Percentiles rank a stretch among this genome's conserved stretches.
phyloP scores from a whole-genome alignment of 257 asterid species.

The Orobanche coerulescens region DNA sequence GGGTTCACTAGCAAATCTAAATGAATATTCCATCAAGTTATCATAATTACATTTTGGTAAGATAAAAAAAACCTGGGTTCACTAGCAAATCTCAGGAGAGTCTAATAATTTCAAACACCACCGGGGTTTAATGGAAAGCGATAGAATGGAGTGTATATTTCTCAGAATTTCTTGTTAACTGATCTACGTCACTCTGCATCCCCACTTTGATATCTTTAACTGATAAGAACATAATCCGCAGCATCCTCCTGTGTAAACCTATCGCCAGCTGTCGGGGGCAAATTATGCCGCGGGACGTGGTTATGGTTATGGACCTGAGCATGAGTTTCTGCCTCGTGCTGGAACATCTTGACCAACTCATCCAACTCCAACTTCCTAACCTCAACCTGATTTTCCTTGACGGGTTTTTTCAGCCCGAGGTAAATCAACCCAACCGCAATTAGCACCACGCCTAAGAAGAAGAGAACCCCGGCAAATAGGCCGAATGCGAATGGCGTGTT shows the following conservation, averaged over 20 bases:
- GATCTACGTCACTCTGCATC: too few species aligned
- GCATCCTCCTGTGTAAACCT: constrained; percentile 41
- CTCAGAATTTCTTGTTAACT: too few species aligned
- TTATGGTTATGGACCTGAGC: constrained; percentile 81
- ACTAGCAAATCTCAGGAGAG: neutral
- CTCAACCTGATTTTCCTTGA: constrained; percentile 62
- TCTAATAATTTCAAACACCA: too few species aligned
- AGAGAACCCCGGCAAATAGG: constrained; percentile 61
- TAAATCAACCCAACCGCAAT: constrained; percentile 65
- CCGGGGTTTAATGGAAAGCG: too few species aligned
- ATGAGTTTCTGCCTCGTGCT: constrained; percentile 91
- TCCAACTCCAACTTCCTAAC: constrained; percentile 79
- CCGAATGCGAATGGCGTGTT: constrained; percentile 82
- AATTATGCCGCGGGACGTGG: constrained; percentile 47
- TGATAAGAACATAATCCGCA: constrained; percentile 56
- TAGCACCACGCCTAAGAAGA: constrained; percentile 47
- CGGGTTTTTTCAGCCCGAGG: constrained; percentile 71
- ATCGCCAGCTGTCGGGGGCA: constrained; percentile 89
- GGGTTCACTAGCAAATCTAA: too few species aligned
- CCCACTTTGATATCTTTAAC: constrained; percentile 12
- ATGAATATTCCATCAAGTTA: too few species aligned
- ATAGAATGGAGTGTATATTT: too few species aligned
- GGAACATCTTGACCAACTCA: constrained; percentile 70
- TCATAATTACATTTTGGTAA: too few species aligned
- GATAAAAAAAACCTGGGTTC: neutral